Base-by-base conservation (phyloP, 1,284 basidiomycete genomes). In the Ceratobasidium sp. region DNA sequence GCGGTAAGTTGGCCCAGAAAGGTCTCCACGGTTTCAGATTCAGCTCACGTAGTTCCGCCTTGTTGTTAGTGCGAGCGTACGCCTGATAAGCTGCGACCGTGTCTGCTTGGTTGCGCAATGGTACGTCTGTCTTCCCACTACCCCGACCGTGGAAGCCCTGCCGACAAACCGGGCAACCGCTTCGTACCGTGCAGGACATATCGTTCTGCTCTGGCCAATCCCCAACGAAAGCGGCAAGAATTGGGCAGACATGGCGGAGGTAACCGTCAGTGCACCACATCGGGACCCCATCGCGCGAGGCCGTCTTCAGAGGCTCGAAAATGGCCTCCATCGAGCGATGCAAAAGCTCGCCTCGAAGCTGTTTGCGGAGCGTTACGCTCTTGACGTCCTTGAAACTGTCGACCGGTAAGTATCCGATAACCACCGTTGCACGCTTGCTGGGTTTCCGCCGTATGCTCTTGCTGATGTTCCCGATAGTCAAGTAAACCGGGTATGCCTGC, bases 161-260 rank as follows among this genome's bases (percentile, higher is more conserved):
- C 54, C 20, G 46, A 64, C 77, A 78, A 12, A 65, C 50, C 14
- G 50, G 77, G 68, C 79, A 79, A 18, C 54, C 38, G 20, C 59
- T 70, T n/a, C 57, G 44, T 10, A 52, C n/a, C 20, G 65, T 70
- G 66, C 80, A 79, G 7, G 78, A 60, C 18, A 81, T 46, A 18
- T 80, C 55, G 33, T 76, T 79, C 59, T 81, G 78, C 48, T 82
- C 81, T 10, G 80, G 80, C 55, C 78, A 80, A 41, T 82, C 81
- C 1, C 80, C 81, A 14, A 81, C 64, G 46, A 79, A 82, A 0
- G 78, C 78, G 1, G 78, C 80, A 3, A 82, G 76, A 33, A 81
- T 78, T 4, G 81, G 80, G 71, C 57, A 76, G 23, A 77, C 77
- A 0, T 27, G 18, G 23, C 80, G 68, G 0, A 77, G 54, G 12